phyloP scores from a whole-genome alignment of 2,329 filamentous ascomycete genomes.

The Colletotrichum sp. region DNA sequence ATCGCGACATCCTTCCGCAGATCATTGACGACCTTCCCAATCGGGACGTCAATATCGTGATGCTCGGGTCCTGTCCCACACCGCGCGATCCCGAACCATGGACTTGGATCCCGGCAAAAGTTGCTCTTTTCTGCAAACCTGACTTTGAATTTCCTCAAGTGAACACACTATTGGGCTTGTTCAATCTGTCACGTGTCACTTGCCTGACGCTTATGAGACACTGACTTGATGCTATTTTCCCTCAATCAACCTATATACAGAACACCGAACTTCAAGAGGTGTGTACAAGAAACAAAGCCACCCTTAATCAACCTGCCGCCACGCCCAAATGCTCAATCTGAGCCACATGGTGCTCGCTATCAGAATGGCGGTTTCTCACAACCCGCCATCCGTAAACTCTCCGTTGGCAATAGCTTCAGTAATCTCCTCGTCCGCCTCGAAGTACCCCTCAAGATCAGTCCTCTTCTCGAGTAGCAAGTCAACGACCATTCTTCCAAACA shows the following conservation, averaged over 20 bases:
- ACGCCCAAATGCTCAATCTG: rapidly evolving
- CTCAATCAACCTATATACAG: neutral
- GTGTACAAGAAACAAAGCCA: neutral
- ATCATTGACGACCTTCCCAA: slow-evolving; percentile 9
- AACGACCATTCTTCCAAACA: slow-evolving; percentile 64
- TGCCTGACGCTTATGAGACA: too few relatives aligned
- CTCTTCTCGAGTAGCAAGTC: slow-evolving; percentile 47
- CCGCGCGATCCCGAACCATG: neutral
- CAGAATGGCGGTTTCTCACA: neutral
- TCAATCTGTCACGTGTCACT: too few relatives aligned
- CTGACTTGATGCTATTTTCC: neutral
- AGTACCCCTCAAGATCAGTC: slow-evolving; percentile 25
- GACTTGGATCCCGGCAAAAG: neutral
- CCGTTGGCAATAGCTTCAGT: slow-evolving; percentile 35
- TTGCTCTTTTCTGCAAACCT: neutral
- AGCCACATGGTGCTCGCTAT: rapidly evolving
- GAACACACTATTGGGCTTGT: neutral
- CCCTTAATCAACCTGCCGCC: neutral
- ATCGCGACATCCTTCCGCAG: neutral
- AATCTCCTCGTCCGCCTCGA: slow-evolving; percentile 32
- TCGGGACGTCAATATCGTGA: neutral
- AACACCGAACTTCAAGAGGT: neutral
- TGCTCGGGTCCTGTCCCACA: neutral
- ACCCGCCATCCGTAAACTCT: slow-evolving; percentile 27
- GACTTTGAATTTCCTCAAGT: neutral